phyloP scores from a whole-genome alignment of 2,329 filamentous ascomycete species.

The Sporothrix phasma region DNA sequence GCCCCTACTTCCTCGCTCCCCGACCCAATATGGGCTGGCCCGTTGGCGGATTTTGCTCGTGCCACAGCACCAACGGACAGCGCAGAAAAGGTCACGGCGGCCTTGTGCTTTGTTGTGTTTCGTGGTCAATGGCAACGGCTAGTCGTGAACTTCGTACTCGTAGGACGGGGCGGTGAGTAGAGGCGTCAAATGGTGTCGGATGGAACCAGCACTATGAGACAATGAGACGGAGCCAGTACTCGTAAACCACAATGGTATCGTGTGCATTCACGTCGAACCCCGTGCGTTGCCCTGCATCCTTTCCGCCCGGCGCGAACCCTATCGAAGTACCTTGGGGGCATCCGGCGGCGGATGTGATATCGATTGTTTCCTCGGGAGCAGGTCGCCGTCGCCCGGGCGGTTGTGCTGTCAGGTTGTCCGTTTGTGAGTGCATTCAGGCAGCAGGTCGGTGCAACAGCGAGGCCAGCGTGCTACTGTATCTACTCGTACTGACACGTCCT shows the following conservation, averaged over 20 bases:
- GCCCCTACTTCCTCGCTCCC: background rate
- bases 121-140: background rate
- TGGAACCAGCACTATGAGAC: background rate
- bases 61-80: background rate
- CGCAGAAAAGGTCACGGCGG: conserved; percentile 1
- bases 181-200: background rate
- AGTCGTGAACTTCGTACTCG: too few species aligned
- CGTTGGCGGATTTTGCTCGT: background rate
- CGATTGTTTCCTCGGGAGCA: too few species aligned
- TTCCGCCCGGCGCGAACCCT: background rate
- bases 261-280: too few species aligned
- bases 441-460: background rate
- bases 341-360: background rate
- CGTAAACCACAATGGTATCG: too few species aligned
- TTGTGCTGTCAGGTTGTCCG: background rate
- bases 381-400: too few species aligned
- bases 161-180: background rate
- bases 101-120: background rate
- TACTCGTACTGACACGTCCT: background rate
- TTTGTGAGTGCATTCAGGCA: background rate
- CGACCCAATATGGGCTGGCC: background rate
- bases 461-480: background rate
- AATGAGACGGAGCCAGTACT: too few species aligned
- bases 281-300: background rate
- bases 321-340: background rate